Conservation (phyloP, 2,329 filamentous ascomycete genomes). For the Ceratocystis cacaofunesta region DNA sequence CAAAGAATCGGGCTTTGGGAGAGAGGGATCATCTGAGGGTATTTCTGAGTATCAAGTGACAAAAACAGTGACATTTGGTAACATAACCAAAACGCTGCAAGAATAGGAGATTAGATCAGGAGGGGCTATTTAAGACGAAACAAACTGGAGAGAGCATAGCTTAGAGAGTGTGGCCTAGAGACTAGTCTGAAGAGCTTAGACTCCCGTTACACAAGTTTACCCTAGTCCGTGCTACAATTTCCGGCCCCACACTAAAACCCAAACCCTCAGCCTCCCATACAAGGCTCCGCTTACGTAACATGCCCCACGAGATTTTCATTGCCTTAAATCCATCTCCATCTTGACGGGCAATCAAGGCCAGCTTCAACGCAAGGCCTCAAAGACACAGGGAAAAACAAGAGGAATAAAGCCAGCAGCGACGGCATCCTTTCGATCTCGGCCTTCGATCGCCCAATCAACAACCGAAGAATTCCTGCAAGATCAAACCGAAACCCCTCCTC, state of each 20-base stretch:
- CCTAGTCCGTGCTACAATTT: not conserved
- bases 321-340: not conserved
- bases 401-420: not conserved
- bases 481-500: not conserved
- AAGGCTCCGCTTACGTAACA: slow-evolving; percentile 16
- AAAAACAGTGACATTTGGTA: slow-evolving; percentile 47
- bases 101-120: slow-evolving; percentile 12
- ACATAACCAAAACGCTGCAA: slow-evolving; percentile 42
- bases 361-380: not conserved
- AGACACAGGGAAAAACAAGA: not conserved
- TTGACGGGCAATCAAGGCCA: not conserved
- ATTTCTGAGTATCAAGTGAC: slow-evolving; percentile 61
- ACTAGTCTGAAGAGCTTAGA: not conserved
- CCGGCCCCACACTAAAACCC: too few relatives aligned
- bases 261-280: slow-evolving; percentile 4
- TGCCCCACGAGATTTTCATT: slow-evolving; percentile 14
- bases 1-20: slow-evolving; percentile 67
- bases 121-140: not conserved
- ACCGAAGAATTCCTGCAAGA: not conserved
- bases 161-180: not conserved
- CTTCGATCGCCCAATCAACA: not conserved
- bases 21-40: slow-evolving; percentile 64
- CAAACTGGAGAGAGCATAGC: not conserved
- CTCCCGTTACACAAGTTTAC: not conserved
- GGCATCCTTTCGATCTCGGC: not conserved